Conservation (phyloP, 352 stramenopile genomes). For the Phytophthora agathidicida region DNA sequence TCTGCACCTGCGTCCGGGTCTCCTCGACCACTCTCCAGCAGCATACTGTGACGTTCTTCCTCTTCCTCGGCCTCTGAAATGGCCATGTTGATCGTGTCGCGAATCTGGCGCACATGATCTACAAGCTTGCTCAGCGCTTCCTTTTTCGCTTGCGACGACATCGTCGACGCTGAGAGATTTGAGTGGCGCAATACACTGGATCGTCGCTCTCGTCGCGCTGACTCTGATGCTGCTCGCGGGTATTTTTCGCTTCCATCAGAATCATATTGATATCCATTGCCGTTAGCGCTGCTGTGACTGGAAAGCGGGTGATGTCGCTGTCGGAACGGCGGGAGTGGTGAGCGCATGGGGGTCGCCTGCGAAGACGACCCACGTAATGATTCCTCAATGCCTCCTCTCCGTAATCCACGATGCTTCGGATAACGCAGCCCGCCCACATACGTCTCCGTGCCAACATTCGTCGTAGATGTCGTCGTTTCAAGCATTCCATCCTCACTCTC, state of each 20-base stretch:
- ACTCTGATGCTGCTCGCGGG: slow-evolving; percentile 18
- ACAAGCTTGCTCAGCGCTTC: slow-evolving; percentile 60
- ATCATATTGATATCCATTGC: slow-evolving; percentile 12
- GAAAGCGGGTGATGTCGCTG: slow-evolving; percentile 12
- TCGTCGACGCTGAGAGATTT: slow-evolving; percentile 40
- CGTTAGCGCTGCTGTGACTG: slow-evolving; percentile 17
- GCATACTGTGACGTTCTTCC: slow-evolving; percentile 35
- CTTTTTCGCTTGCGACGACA: slow-evolving; percentile 37
- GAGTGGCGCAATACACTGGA: slow-evolving; percentile 32
- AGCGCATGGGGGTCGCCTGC: slow-evolving; percentile 9
- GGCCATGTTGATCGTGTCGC: slow-evolving; percentile 68
- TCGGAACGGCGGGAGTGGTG: slow-evolving; percentile 28
- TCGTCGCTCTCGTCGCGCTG: slow-evolving; percentile 2
- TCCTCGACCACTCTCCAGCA: slow-evolving; percentile 27
- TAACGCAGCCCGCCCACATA: slow-evolving; percentile 46
- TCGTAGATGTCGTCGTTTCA: slow-evolving; percentile 38
- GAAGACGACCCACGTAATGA: slow-evolving; percentile 13
- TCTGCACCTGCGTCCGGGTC: slow-evolving; percentile 32
- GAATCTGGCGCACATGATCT: slow-evolving; percentile 69
- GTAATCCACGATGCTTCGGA: slow-evolving; percentile 34
- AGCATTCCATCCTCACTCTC: slow-evolving; percentile 30
- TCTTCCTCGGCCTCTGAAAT: slow-evolving; percentile 66
- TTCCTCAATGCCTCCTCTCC: slow-evolving; percentile 22
- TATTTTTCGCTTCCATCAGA: slow-evolving; percentile 13
- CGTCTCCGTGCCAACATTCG: slow-evolving; percentile 57